Evolutionary conservation across 2,329 filamentous ascomycete genomes (phyloP).

Genomic region (Beauveria varroae): DNA sequence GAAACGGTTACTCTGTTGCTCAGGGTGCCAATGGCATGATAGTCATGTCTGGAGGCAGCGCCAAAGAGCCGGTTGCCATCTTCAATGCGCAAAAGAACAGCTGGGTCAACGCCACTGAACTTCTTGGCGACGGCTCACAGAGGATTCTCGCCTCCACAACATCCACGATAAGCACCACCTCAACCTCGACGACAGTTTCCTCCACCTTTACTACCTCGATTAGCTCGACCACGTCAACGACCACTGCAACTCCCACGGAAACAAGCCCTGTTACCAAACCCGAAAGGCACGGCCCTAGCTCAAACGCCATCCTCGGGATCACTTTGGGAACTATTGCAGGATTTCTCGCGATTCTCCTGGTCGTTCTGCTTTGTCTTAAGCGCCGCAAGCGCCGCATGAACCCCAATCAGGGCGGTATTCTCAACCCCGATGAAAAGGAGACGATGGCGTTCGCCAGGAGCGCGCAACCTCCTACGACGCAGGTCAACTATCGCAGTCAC

Average conservation of each 20-base stretch:
- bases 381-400: conserved; percentile 42
- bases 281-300: conserved; percentile 26
- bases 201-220: conserved; percentile 19
- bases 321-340: conserved; percentile 77
- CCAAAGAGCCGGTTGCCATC: conserved; percentile 60
- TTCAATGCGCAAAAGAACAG: conserved; percentile 69
- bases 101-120: conserved; percentile 65
- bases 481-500: conserved; percentile 41
- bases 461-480: conserved; percentile 27
- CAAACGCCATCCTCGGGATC: conserved; percentile 64
- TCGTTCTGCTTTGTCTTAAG: conserved; percentile 60
- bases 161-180: conserved; percentile 19
- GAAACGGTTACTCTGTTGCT: conserved; percentile 66
- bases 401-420: conserved; percentile 33
- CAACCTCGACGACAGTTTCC: conserved; percentile 18
- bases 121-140: conserved; percentile 47
- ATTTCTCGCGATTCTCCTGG: conserved; percentile 59
- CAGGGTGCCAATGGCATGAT: conserved; percentile 58
- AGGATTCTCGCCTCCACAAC: conserved; percentile 26
- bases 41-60: conserved; percentile 70
- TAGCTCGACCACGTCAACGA: conserved; percentile 15
- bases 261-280: conserved; percentile 21
- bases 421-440: conserved; percentile 50
- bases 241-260: conserved; percentile 13
- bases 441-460: conserved; percentile 40